phyloP scores from a whole-genome alignment of 768 basidiomycete genomes.

The Rhizopogon salebrosus region DNA sequence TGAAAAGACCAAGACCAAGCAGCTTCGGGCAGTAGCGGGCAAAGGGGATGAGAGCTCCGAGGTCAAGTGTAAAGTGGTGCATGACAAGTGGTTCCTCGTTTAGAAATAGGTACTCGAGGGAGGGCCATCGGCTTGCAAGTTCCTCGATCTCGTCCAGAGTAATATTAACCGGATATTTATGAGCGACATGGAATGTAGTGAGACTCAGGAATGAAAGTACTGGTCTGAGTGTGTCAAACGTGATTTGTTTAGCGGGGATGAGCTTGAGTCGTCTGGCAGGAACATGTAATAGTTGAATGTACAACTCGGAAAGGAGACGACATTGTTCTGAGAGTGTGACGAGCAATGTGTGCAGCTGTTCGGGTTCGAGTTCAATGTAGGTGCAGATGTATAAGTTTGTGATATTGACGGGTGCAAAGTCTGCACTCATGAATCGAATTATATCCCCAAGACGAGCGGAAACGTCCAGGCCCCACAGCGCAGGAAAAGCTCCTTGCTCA shows the following conservation, averaged over 20 bases:
- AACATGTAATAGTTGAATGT: conserved; percentile 28
- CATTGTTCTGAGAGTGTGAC: conserved; percentile 42
- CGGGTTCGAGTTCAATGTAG: conserved; percentile 36
- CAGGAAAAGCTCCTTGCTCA: conserved; percentile 45
- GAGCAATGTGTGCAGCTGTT: conserved; percentile 38
- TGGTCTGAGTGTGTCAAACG: conserved; percentile 31
- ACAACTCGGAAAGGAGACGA: conserved; percentile 38
- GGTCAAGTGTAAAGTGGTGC: conserved; percentile 23
- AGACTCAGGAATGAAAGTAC: conserved; percentile 28
- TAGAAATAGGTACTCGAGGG: conserved; percentile 37
- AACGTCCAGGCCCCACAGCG: conserved; percentile 46
- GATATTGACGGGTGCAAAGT: conserved; percentile 44
- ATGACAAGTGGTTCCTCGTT: conserved; percentile 41
- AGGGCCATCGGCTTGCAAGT: conserved; percentile 41
- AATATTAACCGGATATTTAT: conserved; percentile 29
- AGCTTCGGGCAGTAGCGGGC: conserved; percentile 35
- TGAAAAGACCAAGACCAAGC: conserved; percentile 30
- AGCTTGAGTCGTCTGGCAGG: conserved; percentile 11
- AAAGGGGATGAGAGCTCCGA: conserved; percentile 35
- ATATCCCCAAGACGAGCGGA: conserved; percentile 40
- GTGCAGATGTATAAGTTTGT: conserved; percentile 50
- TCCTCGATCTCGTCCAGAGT: conserved; percentile 38
- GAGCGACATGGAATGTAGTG: conserved; percentile 27
- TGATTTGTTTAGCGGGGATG: conserved; percentile 22
- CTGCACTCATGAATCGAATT: conserved; percentile 36